Evolutionary conservation across 2,329 filamentous ascomycete species (phyloP), one percentile per base, ranked within the genome.

Genomic region (Phialemonium atrogriseum): DNA sequence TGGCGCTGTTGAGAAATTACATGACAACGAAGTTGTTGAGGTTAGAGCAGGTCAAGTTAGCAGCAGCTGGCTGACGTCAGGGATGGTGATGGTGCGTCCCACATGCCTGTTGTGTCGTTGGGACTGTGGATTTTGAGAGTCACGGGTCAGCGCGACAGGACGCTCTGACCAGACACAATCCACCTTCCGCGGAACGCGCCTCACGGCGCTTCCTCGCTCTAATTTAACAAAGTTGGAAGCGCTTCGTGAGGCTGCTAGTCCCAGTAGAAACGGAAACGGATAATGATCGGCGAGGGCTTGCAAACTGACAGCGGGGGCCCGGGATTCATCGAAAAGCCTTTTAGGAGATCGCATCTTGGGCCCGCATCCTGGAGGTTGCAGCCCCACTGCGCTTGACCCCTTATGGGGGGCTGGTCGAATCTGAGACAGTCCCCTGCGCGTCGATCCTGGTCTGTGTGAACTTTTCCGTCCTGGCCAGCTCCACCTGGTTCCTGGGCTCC

Each of bases 161-260:
- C 8, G n/a, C n/a, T 9, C 9, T 23, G 9, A 9, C 21, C n/a
- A n/a, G 9, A 9, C 8, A 23, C 21, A 9, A n/a, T 9, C 9
- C 8, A 23, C 9, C n/a, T 32, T 30, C 35, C 31, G 37, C 25
- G 31, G 25, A 34, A 24, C 32, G 27, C 35, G 35, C 35, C 32
- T 36, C 32, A 35, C 46, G 46, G 46, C 46, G 45, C 45, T 49
- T 46, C 37, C 32, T 49, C 46, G 46, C 44, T 45, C 36, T 48
- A 49, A 45, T 47, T 45, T 45, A 35, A 45, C 38, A 23, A 15
- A 28, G 27, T 18, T 13, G 13, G 20, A 11, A 22, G 20, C 20
- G 20, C 20, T 22, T 19, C 17, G 13, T 12, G n/a, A 20, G 7
- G 11, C 19, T 28, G 27, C 6, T 20, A 3, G 13, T 9, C n/a